Percentiles rank a stretch among this genome's conserved stretches.
phyloP scores from a whole-genome alignment of 495 filamentous ascomycete species.

The Paragyromitra xinjiangensis region DNA sequence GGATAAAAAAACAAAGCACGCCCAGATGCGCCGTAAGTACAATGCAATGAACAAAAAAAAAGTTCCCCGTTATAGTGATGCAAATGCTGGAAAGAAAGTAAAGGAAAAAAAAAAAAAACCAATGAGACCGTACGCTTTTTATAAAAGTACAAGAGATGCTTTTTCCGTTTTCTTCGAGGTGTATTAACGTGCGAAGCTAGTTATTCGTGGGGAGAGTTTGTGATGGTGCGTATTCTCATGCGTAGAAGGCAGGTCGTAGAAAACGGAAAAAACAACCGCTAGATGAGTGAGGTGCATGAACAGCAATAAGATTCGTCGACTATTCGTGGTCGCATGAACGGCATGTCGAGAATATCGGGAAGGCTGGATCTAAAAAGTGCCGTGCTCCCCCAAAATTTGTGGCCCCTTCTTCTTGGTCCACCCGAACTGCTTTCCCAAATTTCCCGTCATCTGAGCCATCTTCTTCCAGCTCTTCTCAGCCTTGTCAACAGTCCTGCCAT shows the following conservation, averaged over 20 bases:
- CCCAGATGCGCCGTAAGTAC: slow-evolving; percentile 55
- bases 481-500: slow-evolving; percentile 53
- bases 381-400: slow-evolving; percentile 47
- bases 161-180: slow-evolving; percentile 42
- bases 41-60: slow-evolving; percentile 54
- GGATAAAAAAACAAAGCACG: slow-evolving; percentile 52
- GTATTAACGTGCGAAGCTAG: slow-evolving; percentile 43
- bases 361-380: slow-evolving; percentile 32
- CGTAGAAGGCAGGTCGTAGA: slow-evolving; percentile 34
- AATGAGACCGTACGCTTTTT: slow-evolving; percentile 50
- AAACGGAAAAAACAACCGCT: slow-evolving; percentile 26
- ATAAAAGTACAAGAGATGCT: slow-evolving; percentile 53
- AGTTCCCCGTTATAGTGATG: slow-evolving; percentile 55
- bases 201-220: slow-evolving; percentile 20
- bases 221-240: slow-evolving; percentile 28
- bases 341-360: slow-evolving; percentile 25
- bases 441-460: slow-evolving; percentile 84
- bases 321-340: slow-evolving; percentile 48
- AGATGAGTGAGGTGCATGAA: slow-evolving; percentile 34
- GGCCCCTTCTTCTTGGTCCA: slow-evolving; percentile 54
- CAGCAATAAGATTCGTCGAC: slow-evolving; percentile 42
- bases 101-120: slow-evolving; percentile 29
- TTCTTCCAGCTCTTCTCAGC: slow-evolving; percentile 76
- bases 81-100: slow-evolving; percentile 36
- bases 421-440: slow-evolving; percentile 62